Conservation (phyloP, 2,329 filamentous ascomycete species). For the Ampelomyces quisqualis region DNA sequence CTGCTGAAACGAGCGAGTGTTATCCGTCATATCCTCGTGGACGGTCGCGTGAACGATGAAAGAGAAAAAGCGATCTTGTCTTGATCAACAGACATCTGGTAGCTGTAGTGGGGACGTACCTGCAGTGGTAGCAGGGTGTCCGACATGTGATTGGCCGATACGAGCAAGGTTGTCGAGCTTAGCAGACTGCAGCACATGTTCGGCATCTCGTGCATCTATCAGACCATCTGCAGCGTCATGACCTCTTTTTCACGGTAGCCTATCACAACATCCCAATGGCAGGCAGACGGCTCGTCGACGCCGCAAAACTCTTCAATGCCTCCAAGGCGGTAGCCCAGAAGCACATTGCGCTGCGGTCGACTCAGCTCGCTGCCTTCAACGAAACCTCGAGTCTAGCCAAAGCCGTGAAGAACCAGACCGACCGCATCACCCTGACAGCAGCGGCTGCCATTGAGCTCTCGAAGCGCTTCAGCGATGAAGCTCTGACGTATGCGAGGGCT, state of each 20-base stretch:
- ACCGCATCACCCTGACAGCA: slow-evolving; percentile 61
- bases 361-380: slow-evolving; percentile 63
- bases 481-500: slow-evolving; percentile 37
- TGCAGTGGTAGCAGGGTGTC: slow-evolving; percentile 3
- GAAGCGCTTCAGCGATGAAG: slow-evolving; percentile 57
- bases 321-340: slow-evolving; percentile 51
- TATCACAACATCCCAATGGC: slow-evolving; percentile 47
- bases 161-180: slow-evolving; percentile 12
- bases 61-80: too few relatives aligned
- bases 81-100: not conserved
- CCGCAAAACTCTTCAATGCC: slow-evolving; percentile 53
- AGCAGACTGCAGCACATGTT: slow-evolving; percentile 15
- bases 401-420: slow-evolving; percentile 61
- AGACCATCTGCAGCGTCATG: slow-evolving; percentile 19
- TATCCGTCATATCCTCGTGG: too few relatives aligned
- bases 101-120: slow-evolving; percentile 3
- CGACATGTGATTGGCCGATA: slow-evolving; percentile 3
- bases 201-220: slow-evolving; percentile 3
- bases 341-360: slow-evolving; percentile 60
- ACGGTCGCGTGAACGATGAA: too few relatives aligned
- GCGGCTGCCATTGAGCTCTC: slow-evolving; percentile 62
- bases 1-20: not conserved
- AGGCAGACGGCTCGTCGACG: slow-evolving; percentile 54
- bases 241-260: slow-evolving; percentile 16
- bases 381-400: slow-evolving; percentile 66